Conservation (phyloP, 345 rosid species). For the Iberis pinnata region DNA sequence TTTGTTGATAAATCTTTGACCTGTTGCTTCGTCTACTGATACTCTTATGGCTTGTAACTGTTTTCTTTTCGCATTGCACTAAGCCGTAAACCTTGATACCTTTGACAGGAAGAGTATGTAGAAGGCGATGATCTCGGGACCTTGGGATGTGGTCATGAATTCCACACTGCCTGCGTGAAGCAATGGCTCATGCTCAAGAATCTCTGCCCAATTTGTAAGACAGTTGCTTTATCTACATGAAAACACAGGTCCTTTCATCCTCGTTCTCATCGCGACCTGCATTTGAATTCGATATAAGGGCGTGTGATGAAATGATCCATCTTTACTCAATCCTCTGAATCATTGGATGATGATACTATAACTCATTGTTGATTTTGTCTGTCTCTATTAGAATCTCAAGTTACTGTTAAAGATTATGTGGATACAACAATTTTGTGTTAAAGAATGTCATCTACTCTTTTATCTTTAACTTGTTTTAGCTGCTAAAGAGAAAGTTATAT, state of each 20-base stretch:
- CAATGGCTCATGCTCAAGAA: constrained; percentile 81
- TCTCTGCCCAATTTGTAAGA: constrained; percentile 83
- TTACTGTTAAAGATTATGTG: constrained; percentile 9
- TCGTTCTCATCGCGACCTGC: no score
- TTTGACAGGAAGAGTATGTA: constrained; percentile 67
- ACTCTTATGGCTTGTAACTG: no score
- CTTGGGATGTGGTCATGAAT: constrained; percentile 72
- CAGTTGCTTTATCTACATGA: constrained; percentile 53
- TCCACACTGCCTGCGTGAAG: constrained; percentile 64
- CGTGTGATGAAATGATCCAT: no score
- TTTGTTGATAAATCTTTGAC: background rate
- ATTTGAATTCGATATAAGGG: no score
- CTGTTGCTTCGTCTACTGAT: no score
- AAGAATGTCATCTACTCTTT: no score
- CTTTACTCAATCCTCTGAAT: background rate
- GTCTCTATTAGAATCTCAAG: constrained; percentile 8
- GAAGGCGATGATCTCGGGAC: constrained; percentile 66
- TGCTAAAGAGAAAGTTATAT: no score
- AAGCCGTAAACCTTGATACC: no score
- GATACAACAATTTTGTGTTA: constrained; percentile 1
- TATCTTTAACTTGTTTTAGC: no score
- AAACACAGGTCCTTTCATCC: no score
- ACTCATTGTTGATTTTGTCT: constrained; percentile 13
- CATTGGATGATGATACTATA: constrained; percentile 1
- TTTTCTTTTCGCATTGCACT: no score